Evolutionary conservation across 371 early-diverging fungal species (phyloP).

Genomic region (Mucor mucedo): DNA sequence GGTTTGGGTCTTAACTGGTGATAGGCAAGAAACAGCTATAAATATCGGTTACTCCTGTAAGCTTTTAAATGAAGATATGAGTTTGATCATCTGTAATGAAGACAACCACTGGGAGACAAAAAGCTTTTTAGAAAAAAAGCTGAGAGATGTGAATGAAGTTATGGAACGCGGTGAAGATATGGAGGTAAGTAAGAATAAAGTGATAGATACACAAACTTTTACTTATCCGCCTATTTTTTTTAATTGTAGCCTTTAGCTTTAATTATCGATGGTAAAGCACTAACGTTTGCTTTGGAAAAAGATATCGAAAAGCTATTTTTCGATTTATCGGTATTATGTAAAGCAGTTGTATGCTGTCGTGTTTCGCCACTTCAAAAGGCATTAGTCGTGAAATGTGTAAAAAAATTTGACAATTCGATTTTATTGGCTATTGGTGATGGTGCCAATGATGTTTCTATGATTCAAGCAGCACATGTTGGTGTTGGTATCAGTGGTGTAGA

Average conservation of each 20-base stretch:
- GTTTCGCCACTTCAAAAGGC: conserved; percentile 96
- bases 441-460: conserved; percentile 98
- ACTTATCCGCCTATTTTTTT: neutral
- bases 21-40: conserved; percentile 93
- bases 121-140: conserved; percentile 75
- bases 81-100: conserved; percentile 81
- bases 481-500: conserved; percentile 89
- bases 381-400: conserved; percentile 80
- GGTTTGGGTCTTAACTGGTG: conserved; percentile 97
- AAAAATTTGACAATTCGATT: conserved; percentile 68
- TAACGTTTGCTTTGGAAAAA: conserved; percentile 73
- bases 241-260: conserved; percentile 61
- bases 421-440: conserved; percentile 97
- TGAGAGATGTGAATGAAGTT: conserved; percentile 69
- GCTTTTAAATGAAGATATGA: conserved; percentile 85
- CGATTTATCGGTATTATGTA: conserved; percentile 55
- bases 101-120: conserved; percentile 81
- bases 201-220: neutral
- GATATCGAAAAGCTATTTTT: conserved; percentile 53
- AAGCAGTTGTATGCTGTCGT: conserved; percentile 91
- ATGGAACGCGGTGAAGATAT: conserved; percentile 61
- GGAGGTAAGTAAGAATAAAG: conserved; percentile 38
- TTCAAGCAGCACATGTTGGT: conserved; percentile 88
- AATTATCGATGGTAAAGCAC: conserved; percentile 73
- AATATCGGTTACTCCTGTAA: conserved; percentile 94